Evolutionary conservation across 106 monocot genomes (phyloP).

Genomic region (Narthecium ossifragum): DNA sequence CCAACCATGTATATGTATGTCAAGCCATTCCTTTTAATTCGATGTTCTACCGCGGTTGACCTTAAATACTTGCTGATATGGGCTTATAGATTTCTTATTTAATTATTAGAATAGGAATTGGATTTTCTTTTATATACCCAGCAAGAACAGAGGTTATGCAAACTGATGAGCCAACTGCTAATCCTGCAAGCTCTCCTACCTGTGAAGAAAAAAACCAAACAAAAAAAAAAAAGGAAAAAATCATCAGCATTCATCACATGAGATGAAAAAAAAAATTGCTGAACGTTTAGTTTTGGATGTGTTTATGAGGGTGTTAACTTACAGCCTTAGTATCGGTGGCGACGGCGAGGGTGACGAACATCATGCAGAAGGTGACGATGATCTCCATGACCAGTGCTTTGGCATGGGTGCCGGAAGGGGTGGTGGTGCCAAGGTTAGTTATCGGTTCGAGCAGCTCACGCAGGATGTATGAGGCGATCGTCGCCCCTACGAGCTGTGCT

Average conservation of each 20-base stretch:
- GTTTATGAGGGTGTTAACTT: no score
- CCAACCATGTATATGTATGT: no score
- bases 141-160: slow-evolving; percentile 67
- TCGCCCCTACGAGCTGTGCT: slow-evolving; percentile 51
- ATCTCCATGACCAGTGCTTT: slow-evolving; percentile 50
- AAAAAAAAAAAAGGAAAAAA: background rate
- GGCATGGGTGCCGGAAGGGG: slow-evolving; percentile 22
- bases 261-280: no score
- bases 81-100: no score
- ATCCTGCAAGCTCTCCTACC: slow-evolving; percentile 69
- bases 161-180: slow-evolving; percentile 64
- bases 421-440: slow-evolving; percentile 35
- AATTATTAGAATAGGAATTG: no score
- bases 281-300: no score
- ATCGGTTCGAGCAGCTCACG: slow-evolving; percentile 32
- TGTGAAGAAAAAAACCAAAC: slow-evolving; percentile 10
- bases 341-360: slow-evolving; percentile 66
- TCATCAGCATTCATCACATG: no score
- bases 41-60: no score
- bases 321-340: slow-evolving; percentile 70
- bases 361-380: slow-evolving; percentile 60
- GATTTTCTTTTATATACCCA: slow-evolving; percentile 30
- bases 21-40: no score
- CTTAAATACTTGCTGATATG: no score
- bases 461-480: slow-evolving; percentile 29